These are phyloP conservation scores for Protomyces macrosporus DNA, from an alignment of 1,139 yeast species.

Conservation along the genomic window DNA sequence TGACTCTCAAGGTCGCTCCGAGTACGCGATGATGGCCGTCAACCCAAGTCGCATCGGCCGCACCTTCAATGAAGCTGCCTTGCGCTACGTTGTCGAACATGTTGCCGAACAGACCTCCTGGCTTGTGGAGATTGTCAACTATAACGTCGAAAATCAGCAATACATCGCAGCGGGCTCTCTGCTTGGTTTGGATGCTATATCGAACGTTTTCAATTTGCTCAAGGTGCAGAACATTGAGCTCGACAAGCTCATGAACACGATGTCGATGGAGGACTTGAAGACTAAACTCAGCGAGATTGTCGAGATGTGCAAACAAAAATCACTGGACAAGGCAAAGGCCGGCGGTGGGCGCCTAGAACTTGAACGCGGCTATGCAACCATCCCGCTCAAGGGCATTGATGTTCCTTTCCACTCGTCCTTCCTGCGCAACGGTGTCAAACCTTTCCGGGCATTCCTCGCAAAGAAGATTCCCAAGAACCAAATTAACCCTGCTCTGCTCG, in stretches of 20 bases:
- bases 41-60: conserved; percentile 90
- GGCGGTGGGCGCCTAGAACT: conserved; percentile 53
- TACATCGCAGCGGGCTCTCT: conserved; percentile 98
- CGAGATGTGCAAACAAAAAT: conserved; percentile 72
- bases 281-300: conserved; percentile 83
- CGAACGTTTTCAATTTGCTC: conserved; percentile 86
- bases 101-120: conserved; percentile 77
- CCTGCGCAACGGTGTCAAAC: conserved; percentile 96
- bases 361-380: conserved; percentile 96
- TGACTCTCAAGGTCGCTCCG: conserved; percentile 89
- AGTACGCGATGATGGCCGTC: conserved; percentile 98
- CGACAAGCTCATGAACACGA: conserved; percentile 72
- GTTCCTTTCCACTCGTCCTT: conserved; percentile 99
- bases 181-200: conserved; percentile 86
- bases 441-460: conserved; percentile 94
- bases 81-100: conserved; percentile 89
- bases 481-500: conserved; percentile 86
- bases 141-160: conserved; percentile 96
- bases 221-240: conserved; percentile 92
- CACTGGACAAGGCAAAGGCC: conserved; percentile 87
- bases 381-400: conserved; percentile 95
- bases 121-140: conserved; percentile 96
- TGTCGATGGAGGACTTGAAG: conserved; percentile 82
- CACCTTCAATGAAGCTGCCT: conserved; percentile 86
- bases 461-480: conserved; percentile 95